phyloP scores from a whole-genome alignment of 2,329 filamentous ascomycete species.

The Monilinia aucupariae region DNA sequence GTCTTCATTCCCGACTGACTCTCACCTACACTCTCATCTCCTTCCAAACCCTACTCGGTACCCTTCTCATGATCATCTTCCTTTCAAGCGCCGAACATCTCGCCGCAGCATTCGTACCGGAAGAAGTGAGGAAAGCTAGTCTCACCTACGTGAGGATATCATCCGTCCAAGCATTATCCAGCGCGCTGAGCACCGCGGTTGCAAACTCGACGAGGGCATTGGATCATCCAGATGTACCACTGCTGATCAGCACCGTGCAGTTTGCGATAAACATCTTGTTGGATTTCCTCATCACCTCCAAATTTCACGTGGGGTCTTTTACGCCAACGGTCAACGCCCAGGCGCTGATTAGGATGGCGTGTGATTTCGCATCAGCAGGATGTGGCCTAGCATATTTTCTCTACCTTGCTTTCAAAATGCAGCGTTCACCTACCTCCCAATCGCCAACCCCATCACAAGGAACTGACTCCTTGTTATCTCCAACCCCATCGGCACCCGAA shows the following conservation, averaged over 20 bases:
- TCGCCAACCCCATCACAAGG: background rate
- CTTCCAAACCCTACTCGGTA: constrained; percentile 52
- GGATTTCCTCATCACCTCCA: constrained; percentile 61
- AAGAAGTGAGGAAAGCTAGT: constrained; percentile 49
- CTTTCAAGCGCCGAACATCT: constrained; percentile 49
- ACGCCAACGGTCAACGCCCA: constrained; percentile 59
- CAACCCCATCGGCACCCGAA: background rate
- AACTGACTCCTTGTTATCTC: background rate
- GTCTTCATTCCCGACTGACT: constrained; percentile 45
- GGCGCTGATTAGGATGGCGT: constrained; percentile 57
- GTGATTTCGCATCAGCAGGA: constrained; percentile 50
- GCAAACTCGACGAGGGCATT: constrained; percentile 57
- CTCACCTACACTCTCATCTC: constrained; percentile 59
- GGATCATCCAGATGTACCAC: constrained; percentile 63
- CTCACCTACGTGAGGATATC: constrained; percentile 60
- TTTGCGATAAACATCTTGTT: constrained; percentile 63
- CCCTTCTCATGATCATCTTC: constrained; percentile 56
- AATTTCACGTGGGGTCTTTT: constrained; percentile 52
- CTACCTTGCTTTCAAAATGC: constrained; percentile 24
- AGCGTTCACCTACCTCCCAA: constrained; percentile 11
- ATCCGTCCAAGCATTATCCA: constrained; percentile 57
- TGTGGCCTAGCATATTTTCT: constrained; percentile 57
- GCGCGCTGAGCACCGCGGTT: constrained; percentile 58
- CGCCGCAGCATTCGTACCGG: constrained; percentile 57
- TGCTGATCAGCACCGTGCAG: constrained; percentile 59